A percentile compares a stretch with the other conserved stretches of the same genome.
Evolutionary conservation across 257 asterid species (phyloP).

Genomic region (Solanum peruvianum): DNA sequence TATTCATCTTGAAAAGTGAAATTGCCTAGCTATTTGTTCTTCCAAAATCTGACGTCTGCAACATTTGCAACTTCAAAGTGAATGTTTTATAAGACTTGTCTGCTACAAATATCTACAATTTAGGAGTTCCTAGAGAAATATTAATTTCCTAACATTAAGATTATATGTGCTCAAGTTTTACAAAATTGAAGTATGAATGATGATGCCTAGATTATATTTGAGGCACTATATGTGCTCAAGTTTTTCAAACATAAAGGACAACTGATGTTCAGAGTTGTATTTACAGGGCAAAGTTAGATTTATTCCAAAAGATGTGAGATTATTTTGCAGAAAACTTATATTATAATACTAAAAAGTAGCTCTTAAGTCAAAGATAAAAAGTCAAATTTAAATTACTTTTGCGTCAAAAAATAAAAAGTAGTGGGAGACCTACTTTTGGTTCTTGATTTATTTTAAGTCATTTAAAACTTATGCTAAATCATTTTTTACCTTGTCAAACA

Average conservation of each 20-base stretch:
- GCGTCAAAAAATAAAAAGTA: not conserved
- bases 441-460: too few relatives aligned
- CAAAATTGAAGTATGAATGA: not conserved
- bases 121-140: not conserved
- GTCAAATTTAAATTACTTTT: not conserved
- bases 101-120: not conserved
- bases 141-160: not conserved
- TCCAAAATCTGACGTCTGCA: not conserved
- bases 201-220: not conserved
- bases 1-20: not conserved
- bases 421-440: not conserved
- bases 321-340: not conserved
- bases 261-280: not conserved
- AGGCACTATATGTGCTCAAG: not conserved
- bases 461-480: too few relatives aligned
- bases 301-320: not conserved
- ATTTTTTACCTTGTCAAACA: too few relatives aligned
- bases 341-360: not conserved
- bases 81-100: not conserved
- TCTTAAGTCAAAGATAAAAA: too few relatives aligned
- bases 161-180: not conserved
- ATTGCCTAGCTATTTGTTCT: not conserved
- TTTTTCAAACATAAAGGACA: not conserved
- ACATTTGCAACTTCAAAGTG: not conserved
- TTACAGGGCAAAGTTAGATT: not conserved